Evolutionary conservation across 1,139 yeast genomes (phyloP).

Genomic region (Blastobotrys apis): DNA sequence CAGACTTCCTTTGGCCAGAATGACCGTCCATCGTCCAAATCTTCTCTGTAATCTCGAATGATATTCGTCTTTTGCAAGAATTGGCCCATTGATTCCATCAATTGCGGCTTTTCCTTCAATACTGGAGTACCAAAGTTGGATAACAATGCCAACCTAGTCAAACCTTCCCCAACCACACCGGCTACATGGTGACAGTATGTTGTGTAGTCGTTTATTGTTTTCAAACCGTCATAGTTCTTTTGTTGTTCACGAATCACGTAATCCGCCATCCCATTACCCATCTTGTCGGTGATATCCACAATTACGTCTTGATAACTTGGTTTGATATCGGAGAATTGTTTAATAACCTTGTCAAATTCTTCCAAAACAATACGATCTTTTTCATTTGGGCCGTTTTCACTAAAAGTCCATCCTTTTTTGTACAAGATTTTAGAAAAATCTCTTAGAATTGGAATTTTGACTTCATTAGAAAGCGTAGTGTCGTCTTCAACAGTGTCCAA

Average conservation of each 20-base stretch:
- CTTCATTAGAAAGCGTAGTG: slow-evolving; percentile 69
- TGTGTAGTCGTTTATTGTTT: slow-evolving; percentile 76
- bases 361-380: slow-evolving; percentile 75
- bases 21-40: slow-evolving; percentile 83
- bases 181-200: slow-evolving; percentile 96
- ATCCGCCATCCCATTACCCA: slow-evolving; percentile 99
- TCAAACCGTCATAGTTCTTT: slow-evolving; percentile 74
- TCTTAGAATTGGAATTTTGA: slow-evolving; percentile 73
- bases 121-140: slow-evolving; percentile 44
- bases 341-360: slow-evolving; percentile 64
- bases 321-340: slow-evolving; percentile 67
- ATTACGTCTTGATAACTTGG: slow-evolving; percentile 77
- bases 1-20: slow-evolving; percentile 97
- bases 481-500: slow-evolving; percentile 97
- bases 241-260: slow-evolving; percentile 69
- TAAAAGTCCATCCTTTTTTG: slow-evolving; percentile 72
- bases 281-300: slow-evolving; percentile 66
- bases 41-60: slow-evolving; percentile 93
- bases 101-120: slow-evolving; percentile 47
- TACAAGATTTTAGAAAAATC: slow-evolving; percentile 55
- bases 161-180: slow-evolving; percentile 94
- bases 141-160: slow-evolving; percentile 64
- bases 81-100: slow-evolving; percentile 87
- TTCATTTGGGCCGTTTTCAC: slow-evolving; percentile 67
- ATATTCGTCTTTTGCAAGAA: slow-evolving; percentile 94